These are phyloP conservation scores for Cnidoscolus chayamansa DNA, from an alignment of 441 rosid species.

Conservation along the genomic window DNA sequence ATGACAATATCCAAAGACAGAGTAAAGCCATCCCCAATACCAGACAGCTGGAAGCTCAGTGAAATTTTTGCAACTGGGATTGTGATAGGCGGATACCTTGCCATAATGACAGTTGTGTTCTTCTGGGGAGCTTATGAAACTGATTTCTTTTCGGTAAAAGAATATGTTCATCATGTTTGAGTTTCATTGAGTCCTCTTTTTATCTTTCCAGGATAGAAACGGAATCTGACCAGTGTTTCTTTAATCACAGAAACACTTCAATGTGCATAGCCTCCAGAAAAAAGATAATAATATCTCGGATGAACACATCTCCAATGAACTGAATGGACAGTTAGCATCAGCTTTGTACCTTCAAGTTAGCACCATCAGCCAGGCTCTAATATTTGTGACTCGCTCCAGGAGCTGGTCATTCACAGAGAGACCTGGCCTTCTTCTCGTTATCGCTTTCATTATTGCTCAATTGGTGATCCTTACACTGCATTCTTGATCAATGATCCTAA, in stretches of 20 bases:
- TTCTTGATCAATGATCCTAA: not conserved
- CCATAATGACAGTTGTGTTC: constrained; percentile 62
- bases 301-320: not conserved
- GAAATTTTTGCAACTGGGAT: constrained; percentile 85
- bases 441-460: constrained; percentile 68
- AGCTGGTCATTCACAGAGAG: constrained; percentile 89
- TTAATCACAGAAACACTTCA: constrained; percentile 47
- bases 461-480: constrained; percentile 36
- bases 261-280: constrained; percentile 39
- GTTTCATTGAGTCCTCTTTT: not conserved
- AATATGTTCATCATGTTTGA: not conserved
- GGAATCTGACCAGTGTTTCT: not conserved
- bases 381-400: constrained; percentile 83
- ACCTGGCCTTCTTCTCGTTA: constrained; percentile 56
- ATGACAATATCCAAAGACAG: constrained; percentile 93
- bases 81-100: constrained; percentile 72
- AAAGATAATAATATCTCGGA: constrained; percentile 20
- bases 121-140: constrained; percentile 62
- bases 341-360: constrained; percentile 92
- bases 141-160: constrained; percentile 58
- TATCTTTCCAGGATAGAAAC: not conserved
- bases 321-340: constrained; percentile 59
- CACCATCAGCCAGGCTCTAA: constrained; percentile 87
- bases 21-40: constrained; percentile 81
- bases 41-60: constrained; percentile 83